Evolutionary conservation across 1,139 yeast species (phyloP), one percentile per base, ranked within the genome.

Genomic region (Debaryomycetaceae sp.): DNA sequence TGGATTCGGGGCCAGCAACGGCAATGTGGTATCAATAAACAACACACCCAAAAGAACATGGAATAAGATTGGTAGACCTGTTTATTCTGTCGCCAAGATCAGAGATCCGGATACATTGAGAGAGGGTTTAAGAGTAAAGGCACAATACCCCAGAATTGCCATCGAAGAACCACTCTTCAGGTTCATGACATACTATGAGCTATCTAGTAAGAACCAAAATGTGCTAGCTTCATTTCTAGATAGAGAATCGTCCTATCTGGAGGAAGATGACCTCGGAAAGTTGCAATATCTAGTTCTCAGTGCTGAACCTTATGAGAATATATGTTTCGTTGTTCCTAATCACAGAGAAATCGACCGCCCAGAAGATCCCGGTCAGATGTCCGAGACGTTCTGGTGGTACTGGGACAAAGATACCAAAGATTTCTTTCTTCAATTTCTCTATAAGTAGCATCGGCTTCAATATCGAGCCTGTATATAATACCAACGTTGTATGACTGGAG

Each of bases 281-380:
- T 65, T 56, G 62, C 95, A 86, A 60, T 88, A 84, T 56, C 58
- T 89, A 50, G 79, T 88, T n/a, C 63, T 88, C 0, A 80, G 88
- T 24, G 95, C 87, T 0, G 96, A 87, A 57, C 96, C 96, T 1
- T 89, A 87, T 60, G 93, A 87, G 47, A 86, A 84, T 44, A 71
- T 87, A 13, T 85, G 83, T 3, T 71, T 89, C 50, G 82, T 86
- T 44, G 70, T 89, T 6, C 93, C 93, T 2, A 75, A 80, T 23
- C 70, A 65, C 27, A 75, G 76, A 31, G 78, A 83, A 20, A 63
- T 72, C 6, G 86, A 81, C 53, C 69, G 72, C 50, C 67, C 74
- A 1, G 62, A 57, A 3, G 69, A 60, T 4, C 49, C 52, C 42
- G 63, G 56, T 9, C 64, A 60, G 29, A 66, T 67, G 63, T 57